Percentiles rank a stretch among this genome's conserved stretches.
These are phyloP conservation scores for Cichorium intybus DNA, from an alignment of 140 eudicot genomes.

Conservation along the genomic window DNA sequence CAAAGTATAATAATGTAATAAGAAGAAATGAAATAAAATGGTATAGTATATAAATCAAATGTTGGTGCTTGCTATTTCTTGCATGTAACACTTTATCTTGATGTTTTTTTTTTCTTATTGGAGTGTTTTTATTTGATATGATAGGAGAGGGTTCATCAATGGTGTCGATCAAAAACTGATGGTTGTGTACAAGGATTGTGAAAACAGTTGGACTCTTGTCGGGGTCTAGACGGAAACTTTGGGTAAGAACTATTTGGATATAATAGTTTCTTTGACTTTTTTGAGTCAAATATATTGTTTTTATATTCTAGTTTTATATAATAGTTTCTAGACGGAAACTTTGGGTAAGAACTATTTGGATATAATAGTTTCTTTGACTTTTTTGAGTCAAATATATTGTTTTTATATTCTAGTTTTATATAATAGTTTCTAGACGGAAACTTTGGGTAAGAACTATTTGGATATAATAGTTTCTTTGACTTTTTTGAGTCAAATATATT, in stretches of 20 bases:
- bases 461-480: not conserved
- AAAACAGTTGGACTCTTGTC: constrained; percentile 6
- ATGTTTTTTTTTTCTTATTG: constrained; percentile 6
- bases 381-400: not conserved
- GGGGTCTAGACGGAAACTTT: not conserved
- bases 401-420: not conserved
- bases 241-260: constrained; percentile 12
- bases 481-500: not conserved
- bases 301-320: not conserved
- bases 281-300: not conserved
- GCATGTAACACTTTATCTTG: not conserved
- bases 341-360: constrained; percentile 12
- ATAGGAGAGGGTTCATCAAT: constrained; percentile 33
- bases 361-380: not conserved
- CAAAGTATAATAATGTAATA: not conserved
- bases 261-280: not conserved
- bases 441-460: constrained; percentile 12
- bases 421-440: not conserved
- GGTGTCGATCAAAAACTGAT: constrained; percentile 26
- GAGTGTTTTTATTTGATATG: not conserved
- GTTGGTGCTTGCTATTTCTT: not conserved
- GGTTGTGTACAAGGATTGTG: constrained; percentile 31
- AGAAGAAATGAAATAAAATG: not conserved
- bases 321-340: not conserved
- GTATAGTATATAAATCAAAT: not conserved